A percentile compares a stretch with the other conserved stretches of the same genome.
phyloP scores from a whole-genome alignment of 2,329 filamentous ascomycete genomes.

The Pseudocercospora eumusae region DNA sequence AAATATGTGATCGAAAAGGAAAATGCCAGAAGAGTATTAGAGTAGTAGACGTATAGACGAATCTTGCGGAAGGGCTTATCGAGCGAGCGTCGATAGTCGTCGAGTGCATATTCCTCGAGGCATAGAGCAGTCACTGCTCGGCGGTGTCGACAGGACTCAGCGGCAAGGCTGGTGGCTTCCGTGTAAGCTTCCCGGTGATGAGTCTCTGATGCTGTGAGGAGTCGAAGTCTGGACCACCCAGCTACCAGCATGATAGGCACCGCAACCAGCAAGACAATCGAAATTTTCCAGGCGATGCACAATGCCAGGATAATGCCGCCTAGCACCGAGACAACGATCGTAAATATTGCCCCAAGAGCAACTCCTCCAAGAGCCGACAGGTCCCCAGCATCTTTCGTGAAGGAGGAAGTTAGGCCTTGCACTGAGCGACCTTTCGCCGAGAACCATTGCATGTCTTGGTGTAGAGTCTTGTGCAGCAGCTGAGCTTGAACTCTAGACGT shows the following conservation, averaged over 20 bases:
- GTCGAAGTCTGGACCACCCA: constrained; percentile 50
- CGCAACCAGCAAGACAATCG: constrained; percentile 52
- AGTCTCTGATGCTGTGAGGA: constrained; percentile 60
- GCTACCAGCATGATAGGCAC: constrained; percentile 52
- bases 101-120: constrained; percentile 44
- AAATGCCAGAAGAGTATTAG: constrained; percentile 48
- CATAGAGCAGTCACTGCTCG: constrained; percentile 57
- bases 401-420: constrained; percentile 48
- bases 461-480: constrained; percentile 55
- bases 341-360: constrained; percentile 54
- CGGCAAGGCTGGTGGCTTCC: constrained; percentile 63
- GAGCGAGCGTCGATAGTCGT: constrained; percentile 43
- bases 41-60: constrained; percentile 43
- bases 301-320: constrained; percentile 53
- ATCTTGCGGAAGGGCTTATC: constrained; percentile 45
- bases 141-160: constrained; percentile 67
- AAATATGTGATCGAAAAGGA: constrained; percentile 51
- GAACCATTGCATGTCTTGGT: constrained; percentile 58
- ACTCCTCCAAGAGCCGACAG: constrained; percentile 53
- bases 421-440: constrained; percentile 47
- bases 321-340: constrained; percentile 50
- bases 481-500: constrained; percentile 48
- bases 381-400: constrained; percentile 53
- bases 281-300: constrained; percentile 54
- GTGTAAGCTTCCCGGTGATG: constrained; percentile 66